phyloP scores from a whole-genome alignment of 2,329 filamentous ascomycete genomes.

The Didymella exigua region DNA sequence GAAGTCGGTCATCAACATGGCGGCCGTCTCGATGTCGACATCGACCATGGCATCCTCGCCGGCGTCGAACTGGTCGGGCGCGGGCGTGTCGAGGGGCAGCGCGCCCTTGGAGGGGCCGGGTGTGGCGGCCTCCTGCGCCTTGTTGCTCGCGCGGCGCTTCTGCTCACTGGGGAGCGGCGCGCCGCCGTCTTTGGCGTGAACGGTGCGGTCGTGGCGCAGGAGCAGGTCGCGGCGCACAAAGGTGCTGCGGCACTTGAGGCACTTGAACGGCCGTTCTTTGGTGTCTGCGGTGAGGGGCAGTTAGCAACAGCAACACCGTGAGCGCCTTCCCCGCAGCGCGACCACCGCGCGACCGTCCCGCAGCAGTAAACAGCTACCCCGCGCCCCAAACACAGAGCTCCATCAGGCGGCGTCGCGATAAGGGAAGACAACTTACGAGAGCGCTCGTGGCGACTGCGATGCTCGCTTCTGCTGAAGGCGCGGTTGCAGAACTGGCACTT shows the following conservation, averaged over 20 bases:
- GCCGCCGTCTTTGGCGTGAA: slow-evolving; percentile 97
- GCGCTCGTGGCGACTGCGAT: slow-evolving; percentile 94
- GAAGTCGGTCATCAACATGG: slow-evolving; percentile 97
- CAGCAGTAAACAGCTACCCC: slow-evolving; percentile 44
- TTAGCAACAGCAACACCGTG: slow-evolving; percentile 33
- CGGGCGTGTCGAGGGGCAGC: slow-evolving; percentile 81
- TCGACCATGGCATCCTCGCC: slow-evolving; percentile 91
- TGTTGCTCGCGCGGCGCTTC: slow-evolving; percentile 78
- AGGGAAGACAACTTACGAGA: slow-evolving; percentile 76
- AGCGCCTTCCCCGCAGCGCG: slow-evolving; percentile 44
- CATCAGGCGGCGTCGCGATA: slow-evolving; percentile 22
- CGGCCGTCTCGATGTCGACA: slow-evolving; percentile 95
- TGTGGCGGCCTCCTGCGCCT: slow-evolving; percentile 63
- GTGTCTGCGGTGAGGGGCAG: slow-evolving; percentile 70
- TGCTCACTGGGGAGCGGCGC: slow-evolving; percentile 92
- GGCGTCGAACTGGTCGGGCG: slow-evolving; percentile 90
- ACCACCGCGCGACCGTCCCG: slow-evolving; percentile 37
- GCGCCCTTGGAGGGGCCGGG: slow-evolving; percentile 71
- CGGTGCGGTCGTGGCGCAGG: slow-evolving; percentile 94
- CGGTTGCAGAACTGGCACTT: slow-evolving; percentile 99
- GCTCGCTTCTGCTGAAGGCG: slow-evolving; percentile 96
- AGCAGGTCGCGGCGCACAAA: slow-evolving; percentile 97
- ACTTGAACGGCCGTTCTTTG: slow-evolving; percentile 98
- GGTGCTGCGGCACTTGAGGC: slow-evolving; percentile 95
- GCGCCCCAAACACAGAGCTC: slow-evolving; percentile 30